Percentiles rank a stretch among this genome's conserved stretches.
These are phyloP conservation scores for Tetrahymena thermophila DNA, from an alignment of 73 alveolate genomes.

Conservation along the genomic window DNA sequence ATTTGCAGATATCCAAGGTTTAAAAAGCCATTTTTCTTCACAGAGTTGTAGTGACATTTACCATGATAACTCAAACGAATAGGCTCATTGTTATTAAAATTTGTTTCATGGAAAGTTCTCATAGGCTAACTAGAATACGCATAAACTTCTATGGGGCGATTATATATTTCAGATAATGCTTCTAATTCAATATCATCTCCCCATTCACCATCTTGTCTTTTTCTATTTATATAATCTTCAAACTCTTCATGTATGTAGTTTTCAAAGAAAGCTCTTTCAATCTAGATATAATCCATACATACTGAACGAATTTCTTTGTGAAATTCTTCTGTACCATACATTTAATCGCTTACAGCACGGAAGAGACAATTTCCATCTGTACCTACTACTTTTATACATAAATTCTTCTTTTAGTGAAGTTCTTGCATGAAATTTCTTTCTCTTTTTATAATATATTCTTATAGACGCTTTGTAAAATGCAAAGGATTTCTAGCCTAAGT, in stretches of 20 bases:
- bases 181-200: slow-evolving; percentile 97
- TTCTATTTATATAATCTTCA: slow-evolving; percentile 74
- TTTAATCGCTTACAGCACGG: slow-evolving; percentile 89
- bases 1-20: slow-evolving; percentile 50
- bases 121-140: slow-evolving; percentile 85
- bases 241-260: slow-evolving; percentile 79
- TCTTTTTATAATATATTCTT: not conserved
- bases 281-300: slow-evolving; percentile 86
- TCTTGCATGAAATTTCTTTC: not conserved
- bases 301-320: slow-evolving; percentile 71
- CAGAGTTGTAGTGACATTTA: slow-evolving; percentile 90
- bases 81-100: slow-evolving; percentile 63
- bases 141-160: slow-evolving; percentile 91
- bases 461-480: not conserved
- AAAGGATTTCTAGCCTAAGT: not conserved
- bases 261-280: slow-evolving; percentile 84
- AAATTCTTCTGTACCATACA: slow-evolving; percentile 86
- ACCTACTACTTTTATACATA: slow-evolving; percentile 39
- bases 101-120: slow-evolving; percentile 90
- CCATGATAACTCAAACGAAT: slow-evolving; percentile 92
- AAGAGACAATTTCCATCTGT: slow-evolving; percentile 98
- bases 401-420: not conserved
- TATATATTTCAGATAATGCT: slow-evolving; percentile 90
- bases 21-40: slow-evolving; percentile 63
- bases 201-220: slow-evolving; percentile 91